Evolutionary conservation across 148 eudicot species (phyloP), one percentile per base, ranked within the genome.

Genomic region (Amaranthus cruentus): DNA sequence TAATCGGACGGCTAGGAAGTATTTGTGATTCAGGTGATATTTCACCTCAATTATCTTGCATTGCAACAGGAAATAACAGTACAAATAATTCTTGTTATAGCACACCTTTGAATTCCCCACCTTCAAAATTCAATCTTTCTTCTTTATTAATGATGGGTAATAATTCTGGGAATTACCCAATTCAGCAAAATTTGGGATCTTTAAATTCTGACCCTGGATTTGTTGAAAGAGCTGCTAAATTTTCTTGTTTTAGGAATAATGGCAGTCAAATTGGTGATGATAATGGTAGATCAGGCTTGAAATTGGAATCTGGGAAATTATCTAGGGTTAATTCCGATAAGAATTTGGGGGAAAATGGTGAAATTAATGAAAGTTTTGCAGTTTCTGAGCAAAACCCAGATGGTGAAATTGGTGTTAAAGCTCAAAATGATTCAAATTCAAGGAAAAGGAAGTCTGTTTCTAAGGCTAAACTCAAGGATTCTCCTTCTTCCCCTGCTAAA

Each of bases 101-200:
- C 51, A 90, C 98, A 5, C 98, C 98, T 6, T 47, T 90, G 72
- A 89, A 83, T 73, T 93, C 98, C 5, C 98, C 98, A 2, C 88
- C 91, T 0, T 83, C 83, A 76, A 72, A 68, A 54, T 83, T 86
- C 51, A 85, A 83, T 73, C 80, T 86, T 18, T 83, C 85, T 15
- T 52, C 84, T 75, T 38, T 80, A 60, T 66, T 64, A 47, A 74
- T 38, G 52, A 12, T 68, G 76, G 69, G 61, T 10, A 54, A 14
- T 52, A 61, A 47, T 73, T 42, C 43, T 55, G 58, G 51, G n/a
- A 77, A 78, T 69, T 67, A 79, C 69, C 78, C 70, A 18, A 63
- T 60, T 75, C 80, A 71, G 5, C 68, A 75, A 7, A 74, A 47
- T 49, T 46, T 77, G 42, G 70, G 79, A 0, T 73, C 76, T 4